Evolutionary conservation across 306 rosid species (phyloP).

Genomic region (Luffa acutangula): DNA sequence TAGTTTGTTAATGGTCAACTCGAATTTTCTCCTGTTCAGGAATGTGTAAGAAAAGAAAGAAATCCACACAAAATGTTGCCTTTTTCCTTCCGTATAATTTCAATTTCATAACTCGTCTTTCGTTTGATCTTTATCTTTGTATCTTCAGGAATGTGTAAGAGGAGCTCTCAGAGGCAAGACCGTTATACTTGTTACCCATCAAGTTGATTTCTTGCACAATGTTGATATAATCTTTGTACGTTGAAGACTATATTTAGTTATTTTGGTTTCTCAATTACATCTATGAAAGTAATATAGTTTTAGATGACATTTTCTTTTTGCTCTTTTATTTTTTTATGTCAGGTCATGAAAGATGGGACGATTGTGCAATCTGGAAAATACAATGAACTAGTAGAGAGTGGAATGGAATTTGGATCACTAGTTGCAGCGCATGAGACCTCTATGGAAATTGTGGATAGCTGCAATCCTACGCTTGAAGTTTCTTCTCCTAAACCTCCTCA

Average conservation of each 20-base stretch:
- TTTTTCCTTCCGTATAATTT: neutral
- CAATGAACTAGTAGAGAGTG: slow-evolving; percentile 43
- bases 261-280: neutral
- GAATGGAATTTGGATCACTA: slow-evolving; percentile 57
- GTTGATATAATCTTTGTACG: slow-evolving; percentile 66
- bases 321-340: neutral
- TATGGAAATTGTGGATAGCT: slow-evolving; percentile 79
- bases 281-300: neutral
- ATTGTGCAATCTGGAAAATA: slow-evolving; percentile 83
- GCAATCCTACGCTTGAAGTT: slow-evolving; percentile 24
- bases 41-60: too few species aligned
- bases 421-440: slow-evolving; percentile 87
- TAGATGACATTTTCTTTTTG: neutral
- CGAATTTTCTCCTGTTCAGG: too few species aligned
- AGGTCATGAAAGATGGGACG: slow-evolving; percentile 88
- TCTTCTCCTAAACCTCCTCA: slow-evolving; percentile 27
- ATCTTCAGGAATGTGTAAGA: slow-evolving; percentile 73
- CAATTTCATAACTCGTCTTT: neutral
- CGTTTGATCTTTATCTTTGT: neutral
- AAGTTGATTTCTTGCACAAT: slow-evolving; percentile 93
- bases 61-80: neutral
- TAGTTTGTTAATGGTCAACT: too few species aligned
- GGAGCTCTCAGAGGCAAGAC: slow-evolving; percentile 76
- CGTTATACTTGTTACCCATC: slow-evolving; percentile 78
- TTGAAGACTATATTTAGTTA: neutral